Base-by-base conservation (phyloP, 164 flowering plant genomes). In the Piper longum region DNA sequence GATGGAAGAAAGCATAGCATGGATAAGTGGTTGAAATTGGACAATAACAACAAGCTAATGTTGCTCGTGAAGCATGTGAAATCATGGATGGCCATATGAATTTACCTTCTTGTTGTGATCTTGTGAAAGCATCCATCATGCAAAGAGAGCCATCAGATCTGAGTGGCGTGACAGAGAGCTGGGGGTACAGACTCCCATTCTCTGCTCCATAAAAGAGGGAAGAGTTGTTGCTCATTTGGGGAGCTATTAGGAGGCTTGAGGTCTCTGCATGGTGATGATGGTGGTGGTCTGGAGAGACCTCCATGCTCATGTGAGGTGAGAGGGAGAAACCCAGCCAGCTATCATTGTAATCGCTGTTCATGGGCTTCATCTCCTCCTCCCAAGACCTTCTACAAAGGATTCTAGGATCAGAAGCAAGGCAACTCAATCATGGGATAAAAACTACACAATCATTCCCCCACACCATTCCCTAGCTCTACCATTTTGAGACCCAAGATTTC, bases 121-220 rank as follows among this genome's bases (percentile, higher is more conserved):
- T 80, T 11, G 67, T 40, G 67, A 85, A 79, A 66, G 95, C 84
- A 69, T 85, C 91, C 85, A 85, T 87, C 67, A 89, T 79, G 62
- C 92, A 87, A 60, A 89, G 92, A 66, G 98, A 88, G 6, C 96
- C 96, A 72, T 91, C 98, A 13, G 96, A 85, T 70, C 85, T 86
- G 59, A 88, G 81, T 8, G 96, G 98, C 95, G 88, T 83, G 3
- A 80, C 76, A 65, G 89, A 69, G 55, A 86, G 65, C 41, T 80
- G 75, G 62, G 95, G 59, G 64, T 70, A 71, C 60, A 75, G 76
- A 36, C 72, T 79, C 56, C 70, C 78, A 69, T 64, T 74, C 64
- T 75, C 82, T 39, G 67, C 73, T 60, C 65, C 82, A 66, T 76
- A 78, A 61, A 76, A 75, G 60, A 81, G 43, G 12, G 74, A 76